Evolutionary conservation across 352 stramenopile species (phyloP).

Genomic region (Pythium chondricola): DNA sequence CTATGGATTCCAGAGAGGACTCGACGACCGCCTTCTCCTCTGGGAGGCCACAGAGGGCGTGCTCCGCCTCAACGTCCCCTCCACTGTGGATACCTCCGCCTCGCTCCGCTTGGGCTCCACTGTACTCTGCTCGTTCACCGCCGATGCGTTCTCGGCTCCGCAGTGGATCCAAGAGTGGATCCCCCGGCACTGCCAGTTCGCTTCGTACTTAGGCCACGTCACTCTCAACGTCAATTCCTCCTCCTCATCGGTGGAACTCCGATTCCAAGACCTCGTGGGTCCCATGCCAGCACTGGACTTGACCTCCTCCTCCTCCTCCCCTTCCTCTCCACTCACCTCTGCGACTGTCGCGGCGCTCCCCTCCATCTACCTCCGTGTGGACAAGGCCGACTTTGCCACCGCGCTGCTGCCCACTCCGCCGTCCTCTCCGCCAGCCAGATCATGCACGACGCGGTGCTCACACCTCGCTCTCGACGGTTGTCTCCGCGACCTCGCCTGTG

Average conservation of each 20-base stretch:
- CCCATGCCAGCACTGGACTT: conserved; percentile 31
- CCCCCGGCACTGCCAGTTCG: conserved; percentile 28
- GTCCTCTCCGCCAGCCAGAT: neutral
- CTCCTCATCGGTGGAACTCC: conserved; percentile 21
- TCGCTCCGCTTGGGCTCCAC: conserved; percentile 26
- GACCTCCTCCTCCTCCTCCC: conserved; percentile 2
- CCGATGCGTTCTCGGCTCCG: conserved; percentile 17
- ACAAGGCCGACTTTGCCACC: conserved; percentile 22
- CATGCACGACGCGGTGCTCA: conserved; percentile 20
- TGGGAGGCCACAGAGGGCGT: conserved; percentile 35
- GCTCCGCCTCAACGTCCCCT: neutral
- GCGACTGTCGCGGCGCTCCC: conserved; percentile 9
- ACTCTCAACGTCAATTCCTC: conserved; percentile 13
- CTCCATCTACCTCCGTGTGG: conserved; percentile 27
- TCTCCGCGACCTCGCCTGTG: conserved; percentile 40
- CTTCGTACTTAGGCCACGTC: conserved; percentile 42
- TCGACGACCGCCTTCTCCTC: conserved; percentile 30
- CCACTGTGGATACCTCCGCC: neutral
- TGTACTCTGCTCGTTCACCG: conserved; percentile 34
- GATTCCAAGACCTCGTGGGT: conserved; percentile 46
- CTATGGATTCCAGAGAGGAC: conserved; percentile 18
- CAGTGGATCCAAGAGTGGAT: conserved; percentile 28
- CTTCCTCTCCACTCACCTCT: neutral
- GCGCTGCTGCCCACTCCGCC: conserved; percentile 15
- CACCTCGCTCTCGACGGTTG: conserved; percentile 36